Base-by-base conservation (phyloP, 495 filamentous ascomycete genomes). In the Chaetomium tenue region DNA sequence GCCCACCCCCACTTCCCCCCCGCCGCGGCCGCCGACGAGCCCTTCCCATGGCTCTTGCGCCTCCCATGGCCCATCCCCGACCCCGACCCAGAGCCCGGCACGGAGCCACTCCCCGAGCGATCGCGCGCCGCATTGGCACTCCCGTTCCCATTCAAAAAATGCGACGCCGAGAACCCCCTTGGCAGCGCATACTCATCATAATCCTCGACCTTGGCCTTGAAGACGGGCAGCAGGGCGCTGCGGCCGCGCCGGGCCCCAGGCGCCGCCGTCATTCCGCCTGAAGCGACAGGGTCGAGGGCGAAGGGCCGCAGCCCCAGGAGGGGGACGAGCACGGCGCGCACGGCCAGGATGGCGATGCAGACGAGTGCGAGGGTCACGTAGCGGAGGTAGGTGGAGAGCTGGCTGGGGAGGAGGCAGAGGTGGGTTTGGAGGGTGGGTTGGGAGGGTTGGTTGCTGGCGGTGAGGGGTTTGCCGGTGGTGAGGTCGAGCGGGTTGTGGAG, bases 331-430 rank as follows among this genome's bases (percentile, higher is more conserved):
- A 88, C 74, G 15, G 92, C 85, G 54, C 88, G 82, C 25, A 85
- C 69, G 47, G 86, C 68, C 23, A 96, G 83, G 12, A 85, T 28
- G 30, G 81, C 56, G 5, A 94, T 55, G 9, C 84, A 91, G 12
- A 91, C 18, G 8, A 79, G 77, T 0, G 89, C 76, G 26, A 93
- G 76, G 12, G 78, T 73, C 55, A 76, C 83, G 72, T 99, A 99
- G 63, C 83, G 82, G 50, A 92, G 84, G 77, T 92, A 95, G 52
- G 92, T 91, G 11, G 80, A 79, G 3, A 96, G 80, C 69, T 97
- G 92, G 72, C 91, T 89, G 2, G 95, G 95, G 7, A 99, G 84
- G 3, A 98, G 81, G 71, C 94, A 99, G 13, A 98, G 87, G 69
- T 95, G 91, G 3, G 87, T 92, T 73, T 98, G 90, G 3, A 96